Evolutionary conservation across 768 basidiomycete genomes (phyloP).

Genomic region (Pisolithus orientalis): DNA sequence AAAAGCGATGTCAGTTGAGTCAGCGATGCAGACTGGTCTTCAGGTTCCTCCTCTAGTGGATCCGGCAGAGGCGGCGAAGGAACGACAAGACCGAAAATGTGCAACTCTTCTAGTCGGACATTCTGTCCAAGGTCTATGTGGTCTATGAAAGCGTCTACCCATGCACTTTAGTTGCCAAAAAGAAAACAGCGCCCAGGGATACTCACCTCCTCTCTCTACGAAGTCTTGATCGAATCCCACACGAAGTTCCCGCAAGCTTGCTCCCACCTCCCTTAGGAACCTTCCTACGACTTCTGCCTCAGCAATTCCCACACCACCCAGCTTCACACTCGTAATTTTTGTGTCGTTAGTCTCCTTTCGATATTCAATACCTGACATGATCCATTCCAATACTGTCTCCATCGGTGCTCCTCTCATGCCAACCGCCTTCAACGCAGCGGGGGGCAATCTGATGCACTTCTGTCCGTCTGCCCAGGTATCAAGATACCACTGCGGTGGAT

Average conservation of each 20-base stretch:
- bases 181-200: neutral
- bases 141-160: conserved; percentile 18
- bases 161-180: conserved; percentile 5
- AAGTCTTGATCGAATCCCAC: conserved; percentile 28
- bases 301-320: conserved; percentile 21
- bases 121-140: conserved; percentile 23
- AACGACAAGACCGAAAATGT: conserved; percentile 28
- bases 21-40: conserved; percentile 9
- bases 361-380: conserved; percentile 14
- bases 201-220: conserved; percentile 24
- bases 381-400: conserved; percentile 26
- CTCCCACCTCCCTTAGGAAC: conserved; percentile 19
- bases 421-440: conserved; percentile 18
- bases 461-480: conserved; percentile 5
- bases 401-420: conserved; percentile 19
- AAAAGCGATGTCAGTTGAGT: conserved; percentile 22
- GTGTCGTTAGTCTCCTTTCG: conserved; percentile 6
- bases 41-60: conserved; percentile 13
- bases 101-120: conserved; percentile 20
- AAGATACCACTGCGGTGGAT: conserved; percentile 9
- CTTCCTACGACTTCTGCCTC: conserved; percentile 22
- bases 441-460: conserved; percentile 8
- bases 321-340: conserved; percentile 17
- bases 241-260: conserved; percentile 17
- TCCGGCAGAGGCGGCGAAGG: conserved; percentile 23